Evolutionary conservation across 31 red algal genomes (phyloP).

Genomic region (Odonthalia washingtoniensis): DNA sequence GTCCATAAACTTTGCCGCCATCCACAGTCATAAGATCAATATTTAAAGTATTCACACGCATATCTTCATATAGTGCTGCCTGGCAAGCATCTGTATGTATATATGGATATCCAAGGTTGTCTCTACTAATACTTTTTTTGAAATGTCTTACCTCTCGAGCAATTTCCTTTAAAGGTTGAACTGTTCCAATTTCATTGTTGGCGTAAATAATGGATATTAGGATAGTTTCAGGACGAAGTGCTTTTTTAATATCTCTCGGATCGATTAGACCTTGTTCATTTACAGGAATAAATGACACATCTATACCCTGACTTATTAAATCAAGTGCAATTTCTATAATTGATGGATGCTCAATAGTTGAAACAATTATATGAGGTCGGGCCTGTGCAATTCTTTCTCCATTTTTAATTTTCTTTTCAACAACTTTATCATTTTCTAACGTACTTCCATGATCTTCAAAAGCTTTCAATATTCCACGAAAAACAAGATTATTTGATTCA

Average conservation of each 20-base stretch:
- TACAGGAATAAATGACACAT: slow-evolving; percentile 95
- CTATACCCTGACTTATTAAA: slow-evolving; percentile 80
- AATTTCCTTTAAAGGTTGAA: slow-evolving; percentile 91
- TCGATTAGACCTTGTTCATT: slow-evolving; percentile 66
- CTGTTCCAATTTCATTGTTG: slow-evolving; percentile 98
- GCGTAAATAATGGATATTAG: slow-evolving; percentile 92
- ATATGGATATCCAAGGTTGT: too few relatives aligned
- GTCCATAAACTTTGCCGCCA: slow-evolving; percentile 98
- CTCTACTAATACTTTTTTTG: slow-evolving; percentile 71
- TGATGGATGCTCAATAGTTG: slow-evolving; percentile 97
- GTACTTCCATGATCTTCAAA: slow-evolving; percentile 72
- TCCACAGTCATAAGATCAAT: slow-evolving; percentile 96
- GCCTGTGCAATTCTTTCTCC: too few relatives aligned
- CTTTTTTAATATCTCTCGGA: slow-evolving; percentile 62
- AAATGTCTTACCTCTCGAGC: slow-evolving; percentile 78
- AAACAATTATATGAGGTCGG: slow-evolving; percentile 78
- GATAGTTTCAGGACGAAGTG: slow-evolving; percentile 81
- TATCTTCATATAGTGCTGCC: slow-evolving; percentile 85
- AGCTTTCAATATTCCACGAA: slow-evolving; percentile 90
- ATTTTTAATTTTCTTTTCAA: too few relatives aligned
- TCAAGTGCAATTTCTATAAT: slow-evolving; percentile 92
- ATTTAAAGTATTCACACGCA: slow-evolving; percentile 90
- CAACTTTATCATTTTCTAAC: too few relatives aligned
- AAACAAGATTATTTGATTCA: slow-evolving; percentile 93
- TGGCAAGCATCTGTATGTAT: slow-evolving; percentile 96